Evolutionary conservation across 345 rosid genomes (phyloP), one percentile per base, ranked within the genome.

Genomic region (Brassica cretica): DNA sequence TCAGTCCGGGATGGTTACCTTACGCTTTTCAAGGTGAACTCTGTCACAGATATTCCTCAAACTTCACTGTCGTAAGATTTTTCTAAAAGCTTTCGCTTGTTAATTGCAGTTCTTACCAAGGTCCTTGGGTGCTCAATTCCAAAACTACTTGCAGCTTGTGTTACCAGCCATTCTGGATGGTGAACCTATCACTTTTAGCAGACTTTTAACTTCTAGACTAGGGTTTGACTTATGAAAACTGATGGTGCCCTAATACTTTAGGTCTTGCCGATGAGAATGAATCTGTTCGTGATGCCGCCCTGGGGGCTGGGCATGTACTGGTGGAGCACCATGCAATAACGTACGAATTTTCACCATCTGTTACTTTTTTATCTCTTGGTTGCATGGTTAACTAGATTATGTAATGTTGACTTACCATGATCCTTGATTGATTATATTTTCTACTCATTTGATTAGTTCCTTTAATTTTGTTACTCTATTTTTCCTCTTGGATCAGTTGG

Each of bases 221-320:
- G 69, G 64, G 82, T 44, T 73, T 56, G 66, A 56, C 24, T 56
- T 51, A 29, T 82, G n/a, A 35, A 73, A 67, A 66, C 4, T 71
- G 44, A 46, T 88, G 53, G 67, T 53, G 62, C 15, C 1, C 73
- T 64, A 51, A 63, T 68, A 53, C 64, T 81, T 27, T 85, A 95
- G 99, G 99, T 80, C 97, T 95, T 66, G 98, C 98, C 15, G 98
- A 95, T 87, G 99, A 95, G 88, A 95, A 93, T 81, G 99, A 95
- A 83, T 93, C 99, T 76, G 99, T 95, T 39, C 97, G 99, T 68
- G 99, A 95, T 63, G 99, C 98, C 37, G 99, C 99, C 79, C 84
- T 95, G 55, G 98, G 97, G 70, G 96, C 99, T 82, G 99, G 99
- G 35, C 99, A 93, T 90, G 89, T 95, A 63, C 83, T 95, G 79